Evolutionary conservation across 129 eudicot species (phyloP).

Genomic region (Flaveria ramosissima): DNA sequence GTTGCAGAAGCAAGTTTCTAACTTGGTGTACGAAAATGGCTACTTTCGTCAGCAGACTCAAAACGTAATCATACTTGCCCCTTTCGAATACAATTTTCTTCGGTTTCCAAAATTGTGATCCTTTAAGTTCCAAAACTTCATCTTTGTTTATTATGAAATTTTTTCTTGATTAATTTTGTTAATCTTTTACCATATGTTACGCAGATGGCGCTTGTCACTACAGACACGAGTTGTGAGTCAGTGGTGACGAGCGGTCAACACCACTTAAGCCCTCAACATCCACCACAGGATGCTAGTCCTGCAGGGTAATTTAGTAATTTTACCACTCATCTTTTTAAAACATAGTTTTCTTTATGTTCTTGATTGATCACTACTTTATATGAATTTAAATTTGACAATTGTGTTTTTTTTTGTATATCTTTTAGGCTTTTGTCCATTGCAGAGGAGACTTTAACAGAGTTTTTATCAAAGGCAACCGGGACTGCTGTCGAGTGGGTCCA

Average conservation of each 20-base stretch:
- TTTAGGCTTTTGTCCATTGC: constrained; percentile 85
- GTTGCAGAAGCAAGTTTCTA: constrained; percentile 80
- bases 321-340: constrained; percentile 1
- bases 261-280: constrained; percentile 71
- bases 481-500: constrained; percentile 97
- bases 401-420: constrained; percentile 41
- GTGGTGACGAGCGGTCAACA: constrained; percentile 87
- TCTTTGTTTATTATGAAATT: not conserved
- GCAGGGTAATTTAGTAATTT: constrained; percentile 58
- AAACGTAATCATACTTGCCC: constrained; percentile 43
- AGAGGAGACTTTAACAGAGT: constrained; percentile 94
- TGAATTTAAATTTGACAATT: constrained; percentile 26
- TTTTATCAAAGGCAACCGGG: constrained; percentile 89
- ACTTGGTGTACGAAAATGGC: constrained; percentile 76
- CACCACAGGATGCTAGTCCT: constrained; percentile 83
- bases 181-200: constrained; percentile 19
- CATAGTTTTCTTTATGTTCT: constrained; percentile 23
- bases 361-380: constrained; percentile 15
- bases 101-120: not conserved
- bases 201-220: constrained; percentile 68
- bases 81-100: not conserved
- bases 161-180: constrained; percentile 5
- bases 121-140: not conserved
- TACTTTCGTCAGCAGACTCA: constrained; percentile 74
- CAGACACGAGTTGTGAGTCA: constrained; percentile 77